A percentile compares a stretch with the other conserved stretches of the same genome.
These are phyloP conservation scores for Fomitiporia mediterranea DNA, from an alignment of 1,284 basidiomycete species.

Conservation along the genomic window DNA sequence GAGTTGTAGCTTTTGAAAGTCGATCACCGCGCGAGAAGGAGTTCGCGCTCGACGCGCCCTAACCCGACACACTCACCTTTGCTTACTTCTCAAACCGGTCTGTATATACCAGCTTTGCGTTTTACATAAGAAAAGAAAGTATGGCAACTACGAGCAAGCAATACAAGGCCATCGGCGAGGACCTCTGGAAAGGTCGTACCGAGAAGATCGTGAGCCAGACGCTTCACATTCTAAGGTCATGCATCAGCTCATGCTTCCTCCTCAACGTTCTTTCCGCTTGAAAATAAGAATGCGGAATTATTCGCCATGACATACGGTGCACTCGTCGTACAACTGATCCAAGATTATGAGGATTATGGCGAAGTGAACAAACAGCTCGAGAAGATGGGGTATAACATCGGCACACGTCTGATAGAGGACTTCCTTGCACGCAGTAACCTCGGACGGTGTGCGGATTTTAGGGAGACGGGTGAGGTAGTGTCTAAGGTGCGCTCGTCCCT, in stretches of 20 bases:
- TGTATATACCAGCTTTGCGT: too few species aligned
- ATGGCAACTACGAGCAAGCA: conserved; percentile 73
- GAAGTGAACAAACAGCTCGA: conserved; percentile 85
- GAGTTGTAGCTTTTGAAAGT: too few species aligned
- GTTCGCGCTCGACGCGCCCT: too few species aligned
- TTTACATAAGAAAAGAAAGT: background rate
- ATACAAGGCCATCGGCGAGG: conserved; percentile 81
- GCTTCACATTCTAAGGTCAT: too few species aligned
- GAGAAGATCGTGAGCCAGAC: conserved; percentile 77
- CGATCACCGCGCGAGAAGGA: too few species aligned
- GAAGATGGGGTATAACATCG: conserved; percentile 98
- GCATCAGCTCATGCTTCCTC: too few species aligned
- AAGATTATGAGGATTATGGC: conserved; percentile 97
- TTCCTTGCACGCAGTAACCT: conserved; percentile 89
- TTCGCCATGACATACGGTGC: conserved; percentile 98
- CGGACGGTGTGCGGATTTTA: conserved; percentile 85
- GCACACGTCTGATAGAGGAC: conserved; percentile 94
- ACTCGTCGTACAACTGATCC: conserved; percentile 96
- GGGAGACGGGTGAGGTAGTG: conserved; percentile 91
- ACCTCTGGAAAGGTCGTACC: conserved; percentile 85
- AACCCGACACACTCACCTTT: too few species aligned
- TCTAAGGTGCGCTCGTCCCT: conserved; percentile 59
- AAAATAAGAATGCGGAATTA: conserved; percentile 82
- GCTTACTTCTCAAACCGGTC: too few species aligned
- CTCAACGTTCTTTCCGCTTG: conserved; percentile 3